Percentiles rank a stretch among this genome's conserved stretches.
Conservation (phyloP, 352 stramenopile species). For the Phytopythium aichiense region DNA sequence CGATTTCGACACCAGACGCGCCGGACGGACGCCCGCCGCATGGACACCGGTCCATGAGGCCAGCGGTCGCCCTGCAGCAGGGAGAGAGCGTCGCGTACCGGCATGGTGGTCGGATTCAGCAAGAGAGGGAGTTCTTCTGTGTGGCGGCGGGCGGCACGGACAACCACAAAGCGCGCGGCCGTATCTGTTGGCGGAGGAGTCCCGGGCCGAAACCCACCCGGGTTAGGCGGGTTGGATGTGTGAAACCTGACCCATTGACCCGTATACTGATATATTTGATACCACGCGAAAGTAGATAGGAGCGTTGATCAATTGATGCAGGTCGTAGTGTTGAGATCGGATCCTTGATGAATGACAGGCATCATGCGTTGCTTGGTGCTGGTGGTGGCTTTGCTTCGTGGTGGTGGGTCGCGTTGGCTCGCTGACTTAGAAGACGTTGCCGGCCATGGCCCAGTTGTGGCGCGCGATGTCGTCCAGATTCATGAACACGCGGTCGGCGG, state of each 20-base stretch:
- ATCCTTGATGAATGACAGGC: too few relatives aligned
- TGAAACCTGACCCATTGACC: background rate
- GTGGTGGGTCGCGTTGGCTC: background rate
- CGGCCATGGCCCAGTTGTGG: slow-evolving; percentile 25
- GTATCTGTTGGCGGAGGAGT: slow-evolving; percentile 4
- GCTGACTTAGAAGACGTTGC: slow-evolving; percentile 6
- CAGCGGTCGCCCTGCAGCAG: too few relatives aligned
- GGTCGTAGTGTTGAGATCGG: too few relatives aligned
- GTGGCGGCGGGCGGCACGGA: too few relatives aligned
- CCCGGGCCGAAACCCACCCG: slow-evolving; percentile 3
- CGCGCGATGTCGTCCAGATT: slow-evolving; percentile 29
- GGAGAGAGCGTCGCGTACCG: slow-evolving; percentile 1
- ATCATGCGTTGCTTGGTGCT: background rate
- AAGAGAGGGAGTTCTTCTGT: slow-evolving; percentile 12
- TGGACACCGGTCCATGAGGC: background rate
- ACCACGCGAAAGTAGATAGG: background rate
- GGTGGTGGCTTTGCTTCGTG: background rate
- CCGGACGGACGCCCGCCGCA: background rate
- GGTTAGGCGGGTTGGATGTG: background rate
- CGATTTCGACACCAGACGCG: background rate
- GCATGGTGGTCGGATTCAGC: slow-evolving; percentile 10
- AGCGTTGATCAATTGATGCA: background rate
- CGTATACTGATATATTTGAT: background rate
- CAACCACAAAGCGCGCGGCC: too few relatives aligned
- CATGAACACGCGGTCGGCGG: slow-evolving; percentile 30